Base-by-base conservation (phyloP, 192 early-diverging fungal genomes). In the Umbelopsis isabellina region DNA sequence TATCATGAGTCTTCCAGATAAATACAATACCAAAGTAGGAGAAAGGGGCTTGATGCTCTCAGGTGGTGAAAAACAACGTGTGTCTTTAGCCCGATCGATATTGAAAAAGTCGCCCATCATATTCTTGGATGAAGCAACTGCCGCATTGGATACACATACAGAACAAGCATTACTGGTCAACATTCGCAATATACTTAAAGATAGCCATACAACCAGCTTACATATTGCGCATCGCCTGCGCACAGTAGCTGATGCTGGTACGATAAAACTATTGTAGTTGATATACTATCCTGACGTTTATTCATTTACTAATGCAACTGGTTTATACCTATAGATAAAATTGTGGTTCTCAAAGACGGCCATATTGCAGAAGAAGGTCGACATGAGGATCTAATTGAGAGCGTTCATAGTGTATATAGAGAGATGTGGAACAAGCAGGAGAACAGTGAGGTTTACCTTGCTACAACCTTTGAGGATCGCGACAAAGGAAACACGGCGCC, bases 161-260 rank as follows among this genome's bases (percentile, higher is more conserved):
- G 97, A 99, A 76, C 87, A 93, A 64, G 85, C 93, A 15, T 78
- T 96, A 41, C 79, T 97, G 27, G 84, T 86, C 44, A 96, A 98
- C 71, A 95, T 97, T 67, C 87, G 94, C n/a, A 87, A 87, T 15
- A 88, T 96, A 0, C 77, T 95, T 18, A 91, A 91, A 16, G 80
- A 85, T 69, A 83, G 84, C 18, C 72, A 84, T 16, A 84, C 91
- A 65, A 98, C 97, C 7, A 93, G 93, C 52, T 86, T 99, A 10
- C 95, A 96, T 79, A 92, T 99, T 80, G 97, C 98, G 0, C 98
- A 99, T 75, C 83, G 96, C 4, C 75, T 99, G 75, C 83, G 90
- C 37, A 97, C 98, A 7, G 91, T 98, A 78, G 86, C 88, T 67
- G 91, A 95, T 73, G 94, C 92, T 47, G 87, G 86, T 85, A 84